Percentiles rank a stretch among this genome's conserved stretches.
These are phyloP conservation scores for Herpotrichia juniperi DNA, from an alignment of 2,329 filamentous ascomycete species.

Conservation along the genomic window DNA sequence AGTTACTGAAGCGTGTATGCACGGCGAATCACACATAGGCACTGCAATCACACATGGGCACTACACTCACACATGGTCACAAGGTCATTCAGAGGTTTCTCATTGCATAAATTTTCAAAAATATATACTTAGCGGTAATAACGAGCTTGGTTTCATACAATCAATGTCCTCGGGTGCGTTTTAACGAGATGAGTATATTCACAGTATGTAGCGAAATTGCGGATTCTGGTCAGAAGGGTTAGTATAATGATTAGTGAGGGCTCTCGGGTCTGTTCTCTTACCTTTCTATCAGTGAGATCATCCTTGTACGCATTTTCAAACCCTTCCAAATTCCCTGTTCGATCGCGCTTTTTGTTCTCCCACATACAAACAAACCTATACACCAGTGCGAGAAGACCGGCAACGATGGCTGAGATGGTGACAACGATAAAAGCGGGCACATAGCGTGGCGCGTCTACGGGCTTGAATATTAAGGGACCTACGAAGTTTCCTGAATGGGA, in stretches of 20 bases:
- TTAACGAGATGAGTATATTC: too few species aligned
- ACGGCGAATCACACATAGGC: too few species aligned
- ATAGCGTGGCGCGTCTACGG: constrained; percentile 23
- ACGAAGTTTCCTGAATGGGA: constrained; percentile 42
- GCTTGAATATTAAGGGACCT: constrained; percentile 37
- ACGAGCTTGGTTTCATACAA: too few species aligned
- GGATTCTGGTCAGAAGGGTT: constrained; percentile 13
- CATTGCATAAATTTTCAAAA: too few species aligned
- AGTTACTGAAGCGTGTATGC: too few species aligned
- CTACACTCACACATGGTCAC: too few species aligned
- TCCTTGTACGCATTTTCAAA: constrained; percentile 61
- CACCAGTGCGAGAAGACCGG: constrained; percentile 46
- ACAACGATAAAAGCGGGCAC: constrained; percentile 52
- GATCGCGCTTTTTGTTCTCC: constrained; percentile 53
- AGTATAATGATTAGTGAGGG: not conserved
- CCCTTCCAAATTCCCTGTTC: constrained; percentile 51
- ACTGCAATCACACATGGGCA: too few species aligned
- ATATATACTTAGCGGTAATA: too few species aligned
- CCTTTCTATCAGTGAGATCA: constrained; percentile 55
- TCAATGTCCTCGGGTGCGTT: too few species aligned
- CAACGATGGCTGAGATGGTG: constrained; percentile 41
- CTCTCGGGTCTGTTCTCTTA: not conserved
- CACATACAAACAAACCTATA: constrained; percentile 54
- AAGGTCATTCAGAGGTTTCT: too few species aligned
- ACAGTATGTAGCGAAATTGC: constrained; percentile 28